Evolutionary conservation across 1,139 yeast species (phyloP).

Genomic region (Pichia sp.): DNA sequence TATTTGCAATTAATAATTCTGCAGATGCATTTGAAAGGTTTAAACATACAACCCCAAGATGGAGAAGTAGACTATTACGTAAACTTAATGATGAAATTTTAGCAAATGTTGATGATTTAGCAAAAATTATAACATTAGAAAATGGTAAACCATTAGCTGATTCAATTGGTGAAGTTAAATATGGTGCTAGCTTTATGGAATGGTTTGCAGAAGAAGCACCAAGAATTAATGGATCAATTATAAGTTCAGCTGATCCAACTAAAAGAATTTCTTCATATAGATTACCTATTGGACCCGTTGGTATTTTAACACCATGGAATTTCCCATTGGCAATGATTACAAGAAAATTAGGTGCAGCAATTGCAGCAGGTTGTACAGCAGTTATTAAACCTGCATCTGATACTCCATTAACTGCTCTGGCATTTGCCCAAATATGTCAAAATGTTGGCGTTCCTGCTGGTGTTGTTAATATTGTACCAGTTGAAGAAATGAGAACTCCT

Average conservation of each 20-base stretch:
- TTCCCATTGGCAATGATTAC: conserved; percentile 94
- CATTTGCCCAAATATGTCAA: conserved; percentile 64
- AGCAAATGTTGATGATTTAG: conserved; percentile 68
- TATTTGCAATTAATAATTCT: conserved; percentile 58
- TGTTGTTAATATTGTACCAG: conserved; percentile 59
- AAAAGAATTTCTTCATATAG: conserved; percentile 60
- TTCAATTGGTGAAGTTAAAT: conserved; percentile 67
- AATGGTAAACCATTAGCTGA: conserved; percentile 79
- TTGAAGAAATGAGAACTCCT: conserved; percentile 47
- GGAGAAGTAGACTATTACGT: conserved; percentile 60
- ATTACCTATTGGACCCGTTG: conserved; percentile 88
- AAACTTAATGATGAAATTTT: conserved; percentile 56
- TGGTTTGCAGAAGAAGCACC: conserved; percentile 90
- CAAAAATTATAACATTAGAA: conserved; percentile 65
- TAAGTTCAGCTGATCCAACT: conserved; percentile 52
- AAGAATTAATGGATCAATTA: conserved; percentile 63
- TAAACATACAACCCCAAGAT: conserved; percentile 50
- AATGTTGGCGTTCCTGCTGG: conserved; percentile 89
- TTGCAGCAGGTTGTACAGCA: conserved; percentile 90
- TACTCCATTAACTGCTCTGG: conserved; percentile 83
- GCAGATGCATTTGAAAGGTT: conserved; percentile 52
- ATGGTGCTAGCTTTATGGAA: conserved; percentile 75
- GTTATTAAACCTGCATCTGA: conserved; percentile 87
- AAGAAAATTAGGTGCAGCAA: conserved; percentile 82
- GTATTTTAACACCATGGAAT: conserved; percentile 92